Evolutionary conservation across 73 alveolate genomes (phyloP).

Genomic region (Paramecium octaurelia): DNA sequence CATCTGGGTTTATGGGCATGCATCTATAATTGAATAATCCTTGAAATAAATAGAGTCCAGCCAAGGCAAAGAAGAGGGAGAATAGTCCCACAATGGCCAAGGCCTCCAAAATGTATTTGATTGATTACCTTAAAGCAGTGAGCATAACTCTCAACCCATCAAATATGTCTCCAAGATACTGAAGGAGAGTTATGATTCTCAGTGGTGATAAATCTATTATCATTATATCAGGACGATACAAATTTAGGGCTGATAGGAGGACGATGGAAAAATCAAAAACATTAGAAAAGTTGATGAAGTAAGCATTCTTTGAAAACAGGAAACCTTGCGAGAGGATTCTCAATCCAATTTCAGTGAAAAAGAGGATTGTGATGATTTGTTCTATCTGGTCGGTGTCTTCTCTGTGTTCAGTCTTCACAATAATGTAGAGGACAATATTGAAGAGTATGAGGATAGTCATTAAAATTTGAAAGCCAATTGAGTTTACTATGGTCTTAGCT

Average conservation of each 20-base stretch:
- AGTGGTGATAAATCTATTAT: conserved; percentile 13
- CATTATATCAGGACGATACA: neutral
- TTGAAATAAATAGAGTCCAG: neutral
- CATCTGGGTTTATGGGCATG: neutral
- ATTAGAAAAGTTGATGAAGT: neutral
- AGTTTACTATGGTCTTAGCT: neutral
- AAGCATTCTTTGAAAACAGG: neutral
- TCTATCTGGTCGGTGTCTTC: neutral
- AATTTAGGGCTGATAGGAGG: neutral
- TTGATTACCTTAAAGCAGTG: neutral
- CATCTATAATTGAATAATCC: conserved; percentile 23
- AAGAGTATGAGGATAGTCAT: neutral
- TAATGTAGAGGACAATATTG: neutral
- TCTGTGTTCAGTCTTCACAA: neutral
- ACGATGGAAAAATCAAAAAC: neutral
- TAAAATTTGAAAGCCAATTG: neutral
- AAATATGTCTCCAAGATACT: neutral
- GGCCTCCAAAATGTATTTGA: conserved; percentile 18
- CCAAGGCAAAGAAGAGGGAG: conserved; percentile 18
- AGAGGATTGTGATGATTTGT: neutral
- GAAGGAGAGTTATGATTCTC: neutral
- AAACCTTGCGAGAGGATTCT: neutral
- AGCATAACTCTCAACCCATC: conserved; percentile 2
- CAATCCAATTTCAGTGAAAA: neutral
- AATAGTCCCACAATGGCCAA: conserved; percentile 11